Percentiles rank a stretch among this genome's conserved stretches.
phyloP scores from a whole-genome alignment of 2,329 filamentous ascomycete genomes.

The Fusarium drepaniforme region DNA sequence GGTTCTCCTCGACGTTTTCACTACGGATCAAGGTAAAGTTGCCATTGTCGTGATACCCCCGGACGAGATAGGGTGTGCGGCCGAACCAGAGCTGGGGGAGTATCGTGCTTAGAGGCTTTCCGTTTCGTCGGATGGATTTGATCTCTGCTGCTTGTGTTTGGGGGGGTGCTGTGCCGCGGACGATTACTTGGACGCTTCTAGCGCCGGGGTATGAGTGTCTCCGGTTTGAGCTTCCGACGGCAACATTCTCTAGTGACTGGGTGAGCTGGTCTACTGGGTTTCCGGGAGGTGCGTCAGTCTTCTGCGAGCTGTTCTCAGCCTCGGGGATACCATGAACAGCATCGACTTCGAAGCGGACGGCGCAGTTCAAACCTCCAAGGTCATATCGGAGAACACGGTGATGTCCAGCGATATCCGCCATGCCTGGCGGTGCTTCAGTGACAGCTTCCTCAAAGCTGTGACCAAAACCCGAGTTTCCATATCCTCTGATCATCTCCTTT shows the following conservation, averaged over 20 bases:
- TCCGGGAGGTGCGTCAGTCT: neutral
- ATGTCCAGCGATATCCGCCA: slow-evolving; percentile 14
- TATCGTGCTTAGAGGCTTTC: neutral
- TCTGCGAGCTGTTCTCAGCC: neutral
- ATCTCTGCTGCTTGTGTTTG: slow-evolving; percentile 35
- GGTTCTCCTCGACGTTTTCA: neutral
- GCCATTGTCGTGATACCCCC: slow-evolving; percentile 32
- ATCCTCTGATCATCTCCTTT: neutral
- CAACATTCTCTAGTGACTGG: neutral
- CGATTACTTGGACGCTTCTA: neutral
- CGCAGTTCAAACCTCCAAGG: slow-evolving; percentile 32
- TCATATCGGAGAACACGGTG: slow-evolving; percentile 34
- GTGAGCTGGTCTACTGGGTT: neutral
- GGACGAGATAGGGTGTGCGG: slow-evolving; percentile 42
- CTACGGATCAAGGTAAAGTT: slow-evolving; percentile 21
- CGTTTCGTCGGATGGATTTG: slow-evolving; percentile 18
- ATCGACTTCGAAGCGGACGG: slow-evolving; percentile 35
- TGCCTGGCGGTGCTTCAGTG: slow-evolving; percentile 9
- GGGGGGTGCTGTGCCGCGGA: neutral
- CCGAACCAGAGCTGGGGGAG: slow-evolving; percentile 47
- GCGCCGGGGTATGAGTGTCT: neutral
- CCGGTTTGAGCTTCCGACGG: neutral
- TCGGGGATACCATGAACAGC: neutral
- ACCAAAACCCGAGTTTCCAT: neutral
- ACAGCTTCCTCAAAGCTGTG: slow-evolving; percentile 24